Percentiles rank a stretch among this genome's conserved stretches.
Conservation (phyloP, 768 basidiomycete species). For the Pisolithus albus region DNA sequence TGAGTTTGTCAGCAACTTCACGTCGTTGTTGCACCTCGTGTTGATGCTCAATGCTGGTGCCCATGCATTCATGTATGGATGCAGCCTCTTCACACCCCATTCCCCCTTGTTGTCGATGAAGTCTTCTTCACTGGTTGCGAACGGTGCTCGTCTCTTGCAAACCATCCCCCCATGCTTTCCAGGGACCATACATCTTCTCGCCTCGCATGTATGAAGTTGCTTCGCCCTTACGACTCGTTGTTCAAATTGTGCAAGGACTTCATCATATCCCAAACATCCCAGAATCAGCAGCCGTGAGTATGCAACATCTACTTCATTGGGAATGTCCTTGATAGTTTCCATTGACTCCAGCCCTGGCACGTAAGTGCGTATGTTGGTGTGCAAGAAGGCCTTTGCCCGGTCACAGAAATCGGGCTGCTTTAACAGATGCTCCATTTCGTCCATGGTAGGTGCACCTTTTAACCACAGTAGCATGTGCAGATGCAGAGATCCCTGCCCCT, state of each 20-base stretch:
- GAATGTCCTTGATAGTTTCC: conserved; percentile 18
- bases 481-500: conserved; percentile 35
- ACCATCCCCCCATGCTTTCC: no score
- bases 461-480: not conserved
- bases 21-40: conserved; percentile 34
- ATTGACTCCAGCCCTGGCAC: conserved; percentile 6
- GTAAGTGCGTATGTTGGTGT: conserved; percentile 5
- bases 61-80: no score
- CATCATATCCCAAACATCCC: conserved; percentile 18
- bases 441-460: not conserved
- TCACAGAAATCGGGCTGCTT: conserved; percentile 20
- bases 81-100: no score
- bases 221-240: no score
- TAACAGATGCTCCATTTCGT: not conserved
- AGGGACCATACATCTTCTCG: no score
- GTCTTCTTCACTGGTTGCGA: no score
- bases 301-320: conserved; percentile 13
- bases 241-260: no score
- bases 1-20: conserved; percentile 33
- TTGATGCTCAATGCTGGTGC: not conserved
- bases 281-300: conserved; percentile 34
- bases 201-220: no score
- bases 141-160: no score
- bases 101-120: no score
- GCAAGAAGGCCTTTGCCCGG: conserved; percentile 24